Conservation (phyloP, 2,329 filamentous ascomycete genomes). For the Pezicula radicicola region DNA sequence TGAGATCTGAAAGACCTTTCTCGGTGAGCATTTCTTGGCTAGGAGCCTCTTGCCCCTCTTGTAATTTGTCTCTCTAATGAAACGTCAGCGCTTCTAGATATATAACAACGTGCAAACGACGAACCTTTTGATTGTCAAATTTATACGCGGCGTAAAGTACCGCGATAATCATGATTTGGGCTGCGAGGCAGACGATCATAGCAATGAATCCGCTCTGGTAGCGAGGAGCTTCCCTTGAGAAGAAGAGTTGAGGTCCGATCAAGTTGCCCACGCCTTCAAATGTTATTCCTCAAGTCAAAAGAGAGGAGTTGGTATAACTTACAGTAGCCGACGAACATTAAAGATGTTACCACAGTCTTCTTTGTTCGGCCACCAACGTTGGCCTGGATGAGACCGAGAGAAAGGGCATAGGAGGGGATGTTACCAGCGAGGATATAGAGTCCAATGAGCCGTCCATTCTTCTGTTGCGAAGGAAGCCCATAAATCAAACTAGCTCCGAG, state of each 20-base stretch:
- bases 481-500: constrained; percentile 52
- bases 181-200: constrained; percentile 7
- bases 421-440: not conserved
- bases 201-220: constrained; percentile 8
- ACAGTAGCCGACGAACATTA: constrained; percentile 54
- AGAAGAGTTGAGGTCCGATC: constrained; percentile 12
- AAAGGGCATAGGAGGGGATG: constrained; percentile 44
- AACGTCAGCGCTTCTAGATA: no score
- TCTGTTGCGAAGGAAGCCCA: constrained; percentile 19
- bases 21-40: no score
- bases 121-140: no score
- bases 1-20: no score
- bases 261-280: constrained; percentile 6
- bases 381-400: constrained; percentile 56
- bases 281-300: no score
- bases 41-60: no score
- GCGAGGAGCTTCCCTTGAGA: constrained; percentile 4
- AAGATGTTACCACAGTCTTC: constrained; percentile 60
- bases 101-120: no score
- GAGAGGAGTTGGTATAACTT: not conserved
- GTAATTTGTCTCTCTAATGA: no score
- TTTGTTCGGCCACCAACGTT: constrained; percentile 68
- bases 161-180: no score
- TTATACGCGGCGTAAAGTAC: no score
- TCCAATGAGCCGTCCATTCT: not conserved